Evolutionary conservation across 768 basidiomycete species (phyloP).

Genomic region (Mycena filopes): DNA sequence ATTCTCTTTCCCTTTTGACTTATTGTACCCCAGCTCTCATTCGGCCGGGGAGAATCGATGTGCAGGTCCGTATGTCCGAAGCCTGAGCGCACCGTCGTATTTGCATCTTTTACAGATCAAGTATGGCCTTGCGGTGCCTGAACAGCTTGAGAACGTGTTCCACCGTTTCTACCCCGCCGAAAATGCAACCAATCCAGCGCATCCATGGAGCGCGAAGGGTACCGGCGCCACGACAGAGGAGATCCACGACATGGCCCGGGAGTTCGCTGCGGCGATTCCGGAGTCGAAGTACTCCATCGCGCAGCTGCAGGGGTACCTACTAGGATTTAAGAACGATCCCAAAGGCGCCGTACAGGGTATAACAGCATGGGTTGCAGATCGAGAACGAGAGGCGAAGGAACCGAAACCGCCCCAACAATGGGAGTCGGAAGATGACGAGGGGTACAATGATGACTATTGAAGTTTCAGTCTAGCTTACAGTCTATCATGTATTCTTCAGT

Average conservation of each 20-base stretch:
- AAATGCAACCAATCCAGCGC: neutral
- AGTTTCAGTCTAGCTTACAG: too few species aligned
- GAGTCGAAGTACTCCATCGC: constrained; percentile 14
- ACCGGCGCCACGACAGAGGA: neutral
- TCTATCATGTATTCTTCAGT: too few species aligned
- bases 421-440: too few species aligned
- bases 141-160: constrained; percentile 23
- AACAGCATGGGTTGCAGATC: constrained; percentile 2
- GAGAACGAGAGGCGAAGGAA: neutral
- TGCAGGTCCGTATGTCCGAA: too few species aligned
- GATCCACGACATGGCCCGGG: neutral
- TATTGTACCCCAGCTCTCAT: constrained; percentile 5
- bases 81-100: too few species aligned
- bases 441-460: too few species aligned
- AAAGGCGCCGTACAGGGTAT: constrained; percentile 4
- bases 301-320: constrained; percentile 13
- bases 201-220: neutral
- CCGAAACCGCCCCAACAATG: neutral
- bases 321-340: constrained; percentile 18
- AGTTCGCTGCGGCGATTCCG: constrained; percentile 13
- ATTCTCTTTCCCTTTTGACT: neutral
- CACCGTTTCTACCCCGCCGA: constrained; percentile 13
- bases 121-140: constrained; percentile 9
- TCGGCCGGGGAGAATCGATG: constrained; percentile 19
- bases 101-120: constrained; percentile 12